Percentiles rank a stretch among this genome's conserved stretches.
Conservation (phyloP, 306 rosid species). For the Macrotyloma uniflorum region DNA sequence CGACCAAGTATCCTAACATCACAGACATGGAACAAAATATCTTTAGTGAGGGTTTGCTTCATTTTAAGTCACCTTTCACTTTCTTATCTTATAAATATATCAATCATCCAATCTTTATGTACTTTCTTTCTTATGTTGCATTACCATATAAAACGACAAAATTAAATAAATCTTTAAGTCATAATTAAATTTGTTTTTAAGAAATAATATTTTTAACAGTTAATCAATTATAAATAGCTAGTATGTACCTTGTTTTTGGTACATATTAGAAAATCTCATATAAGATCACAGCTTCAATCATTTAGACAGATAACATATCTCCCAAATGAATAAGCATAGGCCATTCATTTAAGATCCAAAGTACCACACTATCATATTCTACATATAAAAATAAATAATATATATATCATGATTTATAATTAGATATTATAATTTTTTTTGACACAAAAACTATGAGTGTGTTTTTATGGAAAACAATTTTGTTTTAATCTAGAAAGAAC, state of each 20-base stretch:
- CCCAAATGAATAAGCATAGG: not conserved
- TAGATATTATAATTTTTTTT: no score
- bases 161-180: no score
- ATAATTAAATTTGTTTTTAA: no score
- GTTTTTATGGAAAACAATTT: no score
- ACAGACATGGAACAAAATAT: not conserved
- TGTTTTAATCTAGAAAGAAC: no score
- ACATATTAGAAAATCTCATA: not conserved
- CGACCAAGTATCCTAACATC: not conserved
- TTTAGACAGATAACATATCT: not conserved
- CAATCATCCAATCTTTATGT: not conserved
- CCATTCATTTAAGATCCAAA: not conserved
- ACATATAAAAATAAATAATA: no score
- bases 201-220: no score
- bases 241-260: not conserved
- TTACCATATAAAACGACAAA: not conserved
- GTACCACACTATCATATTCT: not conserved
- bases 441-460: not conserved
- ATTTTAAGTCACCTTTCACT: not conserved
- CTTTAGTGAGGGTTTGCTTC: not conserved
- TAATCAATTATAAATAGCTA: not conserved
- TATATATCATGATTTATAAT: no score
- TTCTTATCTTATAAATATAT: not conserved
- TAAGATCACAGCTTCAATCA: not conserved
- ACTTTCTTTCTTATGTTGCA: no score